Evolutionary conservation across 164 flowering plant genomes (phyloP).

Genomic region (Macadamia integrifolia): DNA sequence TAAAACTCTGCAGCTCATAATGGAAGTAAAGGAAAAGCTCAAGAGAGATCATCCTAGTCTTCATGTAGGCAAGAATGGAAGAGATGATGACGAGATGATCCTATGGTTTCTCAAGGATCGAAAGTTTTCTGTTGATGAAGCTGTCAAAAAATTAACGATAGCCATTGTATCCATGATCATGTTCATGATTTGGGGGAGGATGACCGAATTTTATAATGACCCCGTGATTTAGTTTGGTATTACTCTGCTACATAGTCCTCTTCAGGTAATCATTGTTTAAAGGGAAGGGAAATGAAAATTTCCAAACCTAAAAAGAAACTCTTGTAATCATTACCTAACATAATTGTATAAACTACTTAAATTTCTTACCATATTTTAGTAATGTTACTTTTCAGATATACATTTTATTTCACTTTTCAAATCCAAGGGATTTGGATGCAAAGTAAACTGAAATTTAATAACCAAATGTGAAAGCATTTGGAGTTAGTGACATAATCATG

Average conservation of each 20-base stretch:
- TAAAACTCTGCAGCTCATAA: slow-evolving; percentile 49
- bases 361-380: too few species aligned
- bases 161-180: slow-evolving; percentile 71
- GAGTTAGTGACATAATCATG: too few species aligned
- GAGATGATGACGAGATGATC: slow-evolving; percentile 93
- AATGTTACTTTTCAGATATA: too few species aligned
- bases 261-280: not conserved
- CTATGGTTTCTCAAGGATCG: slow-evolving; percentile 89
- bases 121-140: slow-evolving; percentile 58
- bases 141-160: slow-evolving; percentile 61
- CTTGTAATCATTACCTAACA: too few species aligned
- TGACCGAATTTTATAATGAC: not conserved
- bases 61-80: slow-evolving; percentile 77
- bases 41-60: slow-evolving; percentile 49
- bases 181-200: slow-evolving; percentile 6
- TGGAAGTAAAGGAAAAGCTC: slow-evolving; percentile 81
- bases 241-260: not conserved
- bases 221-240: not conserved
- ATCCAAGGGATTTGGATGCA: too few species aligned
- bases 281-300: too few species aligned
- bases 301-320: too few species aligned
- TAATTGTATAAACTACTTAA: too few species aligned
- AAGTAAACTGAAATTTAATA: too few species aligned
- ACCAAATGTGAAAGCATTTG: too few species aligned
- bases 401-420: too few species aligned